A percentile compares a stretch with the other conserved stretches of the same genome.
These are phyloP conservation scores for Daldinia decipiens DNA, from an alignment of 495 filamentous ascomycete genomes.

Conservation along the genomic window DNA sequence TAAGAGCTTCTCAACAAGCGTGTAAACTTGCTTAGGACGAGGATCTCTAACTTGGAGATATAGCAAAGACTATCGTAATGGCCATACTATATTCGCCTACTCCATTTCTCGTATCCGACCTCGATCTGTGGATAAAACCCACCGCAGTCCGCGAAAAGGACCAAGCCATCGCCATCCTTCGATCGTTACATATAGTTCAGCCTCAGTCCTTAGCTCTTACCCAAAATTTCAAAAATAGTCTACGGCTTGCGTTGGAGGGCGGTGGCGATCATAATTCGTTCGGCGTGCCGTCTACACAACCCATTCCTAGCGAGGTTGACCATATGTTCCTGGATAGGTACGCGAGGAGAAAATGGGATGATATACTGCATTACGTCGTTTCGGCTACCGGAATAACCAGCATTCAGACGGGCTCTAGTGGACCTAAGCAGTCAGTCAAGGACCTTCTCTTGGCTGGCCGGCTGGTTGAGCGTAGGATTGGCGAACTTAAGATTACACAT, in stretches of 20 bases:
- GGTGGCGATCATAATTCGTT: constrained; percentile 87
- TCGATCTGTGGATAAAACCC: constrained; percentile 84
- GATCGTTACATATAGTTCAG: constrained; percentile 82
- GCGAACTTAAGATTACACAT: constrained; percentile 77
- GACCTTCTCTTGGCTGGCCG: constrained; percentile 78
- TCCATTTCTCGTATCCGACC: constrained; percentile 76
- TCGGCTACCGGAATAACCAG: constrained; percentile 59
- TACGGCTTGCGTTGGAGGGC: constrained; percentile 86
- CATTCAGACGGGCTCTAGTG: constrained; percentile 45
- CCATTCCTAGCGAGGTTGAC: constrained; percentile 66
- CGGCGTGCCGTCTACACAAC: constrained; percentile 77
- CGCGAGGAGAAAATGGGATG: constrained; percentile 91
- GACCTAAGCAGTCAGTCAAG: constrained; percentile 82
- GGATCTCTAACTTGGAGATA: constrained; percentile 27
- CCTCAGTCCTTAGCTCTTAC: constrained; percentile 75
- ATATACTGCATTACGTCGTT: constrained; percentile 94
- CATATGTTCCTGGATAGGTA: constrained; percentile 83
- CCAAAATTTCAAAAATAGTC: constrained; percentile 76
- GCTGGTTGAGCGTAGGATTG: constrained; percentile 74
- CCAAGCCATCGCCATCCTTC: constrained; percentile 80
- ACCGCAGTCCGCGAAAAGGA: constrained; percentile 81
- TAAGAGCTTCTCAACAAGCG: constrained; percentile 52
- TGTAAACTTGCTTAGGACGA: constrained; percentile 2
- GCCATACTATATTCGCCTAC: constrained; percentile 86
- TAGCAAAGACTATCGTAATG: constrained; percentile 96